A percentile compares a stretch with the other conserved stretches of the same genome.
These are phyloP conservation scores for Neurospora terricola DNA, from an alignment of 495 filamentous ascomycete genomes.

Conservation along the genomic window DNA sequence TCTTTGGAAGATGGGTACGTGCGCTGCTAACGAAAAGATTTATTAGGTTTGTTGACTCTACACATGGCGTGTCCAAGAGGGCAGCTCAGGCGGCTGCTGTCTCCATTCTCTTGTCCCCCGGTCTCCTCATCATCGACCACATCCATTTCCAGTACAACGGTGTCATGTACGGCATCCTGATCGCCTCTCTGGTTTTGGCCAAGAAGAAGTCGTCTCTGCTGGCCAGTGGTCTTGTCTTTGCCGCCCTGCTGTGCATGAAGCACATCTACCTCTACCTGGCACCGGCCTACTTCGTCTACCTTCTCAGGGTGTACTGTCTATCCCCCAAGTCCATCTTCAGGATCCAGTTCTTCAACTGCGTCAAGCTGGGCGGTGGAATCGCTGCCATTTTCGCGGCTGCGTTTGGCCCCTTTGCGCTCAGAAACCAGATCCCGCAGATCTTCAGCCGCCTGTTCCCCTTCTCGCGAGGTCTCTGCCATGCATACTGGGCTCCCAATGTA, in stretches of 20 bases:
- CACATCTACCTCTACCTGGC: conserved; percentile 98
- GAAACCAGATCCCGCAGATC: conserved; percentile 81
- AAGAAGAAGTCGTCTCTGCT: conserved; percentile 69
- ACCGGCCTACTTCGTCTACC: conserved; percentile 87
- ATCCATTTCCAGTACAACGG: conserved; percentile 99
- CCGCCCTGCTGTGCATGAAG: conserved; percentile 80
- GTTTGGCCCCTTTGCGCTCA: conserved; percentile 81
- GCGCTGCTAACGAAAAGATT: conserved; percentile 13
- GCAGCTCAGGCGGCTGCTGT: conserved; percentile 80
- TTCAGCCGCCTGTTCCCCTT: conserved; percentile 85
- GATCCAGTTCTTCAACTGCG: conserved; percentile 62
- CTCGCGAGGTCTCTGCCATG: conserved; percentile 85
- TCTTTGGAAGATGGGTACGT: not conserved
- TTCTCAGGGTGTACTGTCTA: conserved; percentile 84
- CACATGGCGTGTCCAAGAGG: conserved; percentile 51
- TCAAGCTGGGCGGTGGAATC: conserved; percentile 74
- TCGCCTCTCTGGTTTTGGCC: conserved; percentile 74
- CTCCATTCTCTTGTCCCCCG: conserved; percentile 84
- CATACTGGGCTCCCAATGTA: conserved; percentile 96
- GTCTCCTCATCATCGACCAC: conserved; percentile 93
- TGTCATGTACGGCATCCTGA: conserved; percentile 81
- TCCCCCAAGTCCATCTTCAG: conserved; percentile 64
- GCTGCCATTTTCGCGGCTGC: conserved; percentile 65
- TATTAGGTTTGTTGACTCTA: conserved; percentile 60
- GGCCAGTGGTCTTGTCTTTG: conserved; percentile 71